Percentiles rank a stretch among this genome's conserved stretches.
phyloP scores from a whole-genome alignment of 306 rosid species.

The Quercus bicolor region DNA sequence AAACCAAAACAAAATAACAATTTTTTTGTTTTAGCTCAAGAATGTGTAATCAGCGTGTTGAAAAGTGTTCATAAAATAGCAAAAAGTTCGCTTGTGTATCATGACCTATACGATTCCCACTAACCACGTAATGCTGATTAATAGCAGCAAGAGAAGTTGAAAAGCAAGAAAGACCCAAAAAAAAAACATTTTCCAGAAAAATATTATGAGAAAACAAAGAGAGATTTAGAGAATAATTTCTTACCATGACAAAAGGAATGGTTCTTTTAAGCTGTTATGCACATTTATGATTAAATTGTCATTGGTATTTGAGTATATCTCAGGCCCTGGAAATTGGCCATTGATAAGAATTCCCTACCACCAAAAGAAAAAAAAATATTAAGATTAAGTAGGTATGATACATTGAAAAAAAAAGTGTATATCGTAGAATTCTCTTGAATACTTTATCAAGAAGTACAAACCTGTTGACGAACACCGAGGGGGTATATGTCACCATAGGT shows the following conservation, averaged over 20 bases:
- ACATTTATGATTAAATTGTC: conserved; percentile 83
- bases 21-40: too few relatives aligned
- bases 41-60: too few relatives aligned
- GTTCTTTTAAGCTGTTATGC: conserved; percentile 65
- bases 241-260: conserved; percentile 84
- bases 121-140: too few relatives aligned
- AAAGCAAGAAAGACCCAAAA: not conserved
- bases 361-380: not conserved
- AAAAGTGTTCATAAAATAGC: too few relatives aligned
- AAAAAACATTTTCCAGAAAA: not conserved
- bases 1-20: too few relatives aligned
- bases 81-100: too few relatives aligned
- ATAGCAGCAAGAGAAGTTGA: not conserved
- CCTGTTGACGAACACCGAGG: conserved; percentile 66
- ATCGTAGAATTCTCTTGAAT: not conserved
- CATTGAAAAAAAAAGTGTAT: too few relatives aligned
- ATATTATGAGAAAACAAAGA: not conserved
- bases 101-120: too few relatives aligned
- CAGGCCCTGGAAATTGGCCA: conserved; percentile 89
- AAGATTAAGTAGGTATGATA: not conserved
- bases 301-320: conserved; percentile 70
- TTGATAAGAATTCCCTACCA: conserved; percentile 80
- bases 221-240: not conserved
- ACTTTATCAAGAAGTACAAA: not conserved
- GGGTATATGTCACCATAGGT: conserved; percentile 83